These are phyloP conservation scores for Cordyceps militaris DNA, from an alignment of 2,329 filamentous ascomycete species.

Conservation along the genomic window DNA sequence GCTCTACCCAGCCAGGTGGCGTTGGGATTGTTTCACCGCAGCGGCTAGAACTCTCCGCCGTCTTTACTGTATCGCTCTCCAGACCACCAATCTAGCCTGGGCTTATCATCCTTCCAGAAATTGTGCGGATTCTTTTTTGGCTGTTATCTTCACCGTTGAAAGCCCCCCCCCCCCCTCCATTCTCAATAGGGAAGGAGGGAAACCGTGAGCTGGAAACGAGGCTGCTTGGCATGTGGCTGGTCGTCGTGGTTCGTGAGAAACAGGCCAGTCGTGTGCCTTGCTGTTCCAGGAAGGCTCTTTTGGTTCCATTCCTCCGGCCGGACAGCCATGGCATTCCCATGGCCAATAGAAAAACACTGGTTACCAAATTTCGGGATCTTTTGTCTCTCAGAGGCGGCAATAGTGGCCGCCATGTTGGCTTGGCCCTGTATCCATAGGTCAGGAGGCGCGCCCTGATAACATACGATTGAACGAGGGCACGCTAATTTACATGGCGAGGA, in stretches of 20 bases:
- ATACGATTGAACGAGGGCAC: neutral
- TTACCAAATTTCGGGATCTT: neutral
- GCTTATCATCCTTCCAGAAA: too few species aligned
- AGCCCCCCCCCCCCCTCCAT: too few species aligned
- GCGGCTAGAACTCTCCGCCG: too few species aligned
- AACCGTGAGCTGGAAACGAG: neutral
- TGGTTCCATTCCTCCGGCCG: neutral
- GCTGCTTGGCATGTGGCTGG: neutral
- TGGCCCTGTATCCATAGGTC: neutral
- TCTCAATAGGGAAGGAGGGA: neutral
- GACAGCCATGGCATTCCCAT: neutral
- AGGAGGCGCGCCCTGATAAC: neutral
- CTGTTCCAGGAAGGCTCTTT: neutral
- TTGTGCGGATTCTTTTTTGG: too few species aligned
- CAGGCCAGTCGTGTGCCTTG: neutral
- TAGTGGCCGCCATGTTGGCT: neutral
- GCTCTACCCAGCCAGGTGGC: too few species aligned
- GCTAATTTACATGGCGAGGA: too few species aligned
- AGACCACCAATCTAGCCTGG: too few species aligned
- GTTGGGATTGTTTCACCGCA: too few species aligned
- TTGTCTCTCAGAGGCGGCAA: neutral
- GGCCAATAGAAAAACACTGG: neutral
- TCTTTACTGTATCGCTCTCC: too few species aligned
- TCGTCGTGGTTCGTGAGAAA: neutral
- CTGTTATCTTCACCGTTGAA: too few species aligned